Evolutionary conservation across 768 basidiomycete genomes (phyloP), one percentile per base, ranked within the genome.

Genomic region (Pisolithus albus): DNA sequence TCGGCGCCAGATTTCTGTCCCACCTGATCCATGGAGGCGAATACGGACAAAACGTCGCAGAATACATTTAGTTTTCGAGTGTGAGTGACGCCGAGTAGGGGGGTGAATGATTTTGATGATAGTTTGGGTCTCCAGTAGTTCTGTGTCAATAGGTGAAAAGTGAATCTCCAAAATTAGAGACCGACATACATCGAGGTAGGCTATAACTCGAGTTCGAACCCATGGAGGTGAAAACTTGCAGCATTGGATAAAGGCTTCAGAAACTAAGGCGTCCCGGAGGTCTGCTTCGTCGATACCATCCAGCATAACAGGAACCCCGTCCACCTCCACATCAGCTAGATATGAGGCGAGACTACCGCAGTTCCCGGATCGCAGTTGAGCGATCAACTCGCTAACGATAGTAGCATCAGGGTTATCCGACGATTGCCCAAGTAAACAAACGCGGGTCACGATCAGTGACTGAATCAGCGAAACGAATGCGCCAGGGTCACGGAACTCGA

Each of bases 391-490:
- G 38, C 68, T 65, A 4, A 78, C 50, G 3, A 73, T 55, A 21
- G 57, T 56, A 9, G 63, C 56, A 47, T 79, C 79, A 11, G 67
- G 59, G 34, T 16, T 38, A 10, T 32, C 23, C 1, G 41, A 16
- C 16, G 1, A 24, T 8, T 45, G 38, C 26, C 47, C 36, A 38
- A 40, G 34, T 26, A 39, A 60, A 21, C 69, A 64, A 3, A 76
- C 72, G 3, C 81, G 70, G 19, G 84, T 70, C 0, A 74, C 66
- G 51, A 83, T 74, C 7, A 86, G 66, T 0, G 72, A 75, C 36
- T 78, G 78, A 7, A 75, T 65, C 7, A 88, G 64, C 4, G 76
- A 76, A 54, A 76, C 75, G 37, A 86, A 72, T 16, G 73, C 69
- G 36, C 71, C 59, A 1, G 77, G 73, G 1, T 74, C 74, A 4